phyloP scores from a whole-genome alignment of 495 filamentous ascomycete genomes.

The Xylaria nigripes region DNA sequence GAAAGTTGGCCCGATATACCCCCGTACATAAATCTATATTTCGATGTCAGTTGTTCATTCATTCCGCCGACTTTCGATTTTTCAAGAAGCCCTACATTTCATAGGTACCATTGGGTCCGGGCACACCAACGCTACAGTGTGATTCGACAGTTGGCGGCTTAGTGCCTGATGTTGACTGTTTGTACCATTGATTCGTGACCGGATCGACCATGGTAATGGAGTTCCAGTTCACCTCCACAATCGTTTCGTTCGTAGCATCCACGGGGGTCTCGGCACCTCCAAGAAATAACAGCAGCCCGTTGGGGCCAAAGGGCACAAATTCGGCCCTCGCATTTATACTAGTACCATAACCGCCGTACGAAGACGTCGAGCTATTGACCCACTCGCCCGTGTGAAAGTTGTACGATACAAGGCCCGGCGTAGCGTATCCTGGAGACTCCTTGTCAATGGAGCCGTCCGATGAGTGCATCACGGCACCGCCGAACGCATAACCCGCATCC shows the following conservation, averaged over 20 bases:
- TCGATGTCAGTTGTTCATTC: neutral
- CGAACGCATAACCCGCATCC: constrained; percentile 21
- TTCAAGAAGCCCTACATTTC: constrained; percentile 17
- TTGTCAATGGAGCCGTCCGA: constrained; percentile 21
- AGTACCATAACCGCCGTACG: constrained; percentile 23
- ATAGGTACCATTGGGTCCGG: constrained; percentile 28
- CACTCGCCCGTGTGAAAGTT: constrained; percentile 28
- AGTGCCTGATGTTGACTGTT: constrained; percentile 25
- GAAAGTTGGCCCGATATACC: constrained; percentile 16
- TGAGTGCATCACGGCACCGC: constrained; percentile 20
- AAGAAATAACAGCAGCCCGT: constrained; percentile 29
- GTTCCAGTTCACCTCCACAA: constrained; percentile 16
- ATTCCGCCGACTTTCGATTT: neutral
- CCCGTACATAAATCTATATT: constrained; percentile 30
- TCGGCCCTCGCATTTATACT: constrained; percentile 23
- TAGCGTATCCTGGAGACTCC: constrained; percentile 15
- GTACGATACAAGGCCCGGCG: constrained; percentile 27
- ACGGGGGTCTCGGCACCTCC: constrained; percentile 24
- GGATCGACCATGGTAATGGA: constrained; percentile 32
- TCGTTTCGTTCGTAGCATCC: constrained; percentile 12
- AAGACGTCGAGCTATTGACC: constrained; percentile 21
- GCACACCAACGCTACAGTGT: constrained; percentile 25
- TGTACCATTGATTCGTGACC: constrained; percentile 24
- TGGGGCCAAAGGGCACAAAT: constrained; percentile 29
- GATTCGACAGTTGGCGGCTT: constrained; percentile 14